Evolutionary conservation across 2,329 filamentous ascomycete species (phyloP).

Genomic region (Pseudogymnoascus sp.): DNA sequence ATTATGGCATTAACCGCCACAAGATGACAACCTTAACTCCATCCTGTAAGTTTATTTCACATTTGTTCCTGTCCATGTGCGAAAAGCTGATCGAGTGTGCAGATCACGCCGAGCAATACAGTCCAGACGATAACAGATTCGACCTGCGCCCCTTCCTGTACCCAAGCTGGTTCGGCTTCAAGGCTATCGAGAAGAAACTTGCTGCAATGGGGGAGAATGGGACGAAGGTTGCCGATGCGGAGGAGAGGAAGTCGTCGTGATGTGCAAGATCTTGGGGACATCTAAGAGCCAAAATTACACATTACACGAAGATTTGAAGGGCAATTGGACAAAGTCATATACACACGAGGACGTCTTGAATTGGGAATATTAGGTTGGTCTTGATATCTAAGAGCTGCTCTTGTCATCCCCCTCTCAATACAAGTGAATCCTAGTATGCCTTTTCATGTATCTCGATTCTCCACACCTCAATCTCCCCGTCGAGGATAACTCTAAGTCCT

Average conservation of each 20-base stretch:
- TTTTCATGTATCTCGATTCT: too few species aligned
- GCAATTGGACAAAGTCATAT: too few species aligned
- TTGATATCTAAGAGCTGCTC: too few species aligned
- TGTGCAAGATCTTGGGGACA: background rate
- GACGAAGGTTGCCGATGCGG: conserved; percentile 9
- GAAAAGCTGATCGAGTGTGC: background rate
- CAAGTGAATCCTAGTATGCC: too few species aligned
- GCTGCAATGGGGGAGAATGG: conserved; percentile 32
- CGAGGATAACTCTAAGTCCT: too few species aligned
- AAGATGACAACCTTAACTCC: conserved; percentile 51
- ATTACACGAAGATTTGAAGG: background rate
- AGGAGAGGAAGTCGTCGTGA: conserved; percentile 9
- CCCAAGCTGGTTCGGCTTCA: conserved; percentile 18
- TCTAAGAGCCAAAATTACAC: background rate
- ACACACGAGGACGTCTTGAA: too few species aligned
- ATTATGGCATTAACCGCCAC: conserved; percentile 52
- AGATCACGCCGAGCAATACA: conserved; percentile 36
- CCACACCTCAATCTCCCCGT: too few species aligned
- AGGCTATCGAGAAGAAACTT: conserved; percentile 39
- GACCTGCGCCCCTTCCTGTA: conserved; percentile 50
- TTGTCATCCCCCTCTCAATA: too few species aligned
- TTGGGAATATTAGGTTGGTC: too few species aligned
- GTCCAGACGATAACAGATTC: conserved; percentile 48
- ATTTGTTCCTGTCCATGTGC: background rate
- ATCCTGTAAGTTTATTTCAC: conserved; percentile 32